phyloP scores from a whole-genome alignment of 768 basidiomycete species.

The Scleroderma citrinum region DNA sequence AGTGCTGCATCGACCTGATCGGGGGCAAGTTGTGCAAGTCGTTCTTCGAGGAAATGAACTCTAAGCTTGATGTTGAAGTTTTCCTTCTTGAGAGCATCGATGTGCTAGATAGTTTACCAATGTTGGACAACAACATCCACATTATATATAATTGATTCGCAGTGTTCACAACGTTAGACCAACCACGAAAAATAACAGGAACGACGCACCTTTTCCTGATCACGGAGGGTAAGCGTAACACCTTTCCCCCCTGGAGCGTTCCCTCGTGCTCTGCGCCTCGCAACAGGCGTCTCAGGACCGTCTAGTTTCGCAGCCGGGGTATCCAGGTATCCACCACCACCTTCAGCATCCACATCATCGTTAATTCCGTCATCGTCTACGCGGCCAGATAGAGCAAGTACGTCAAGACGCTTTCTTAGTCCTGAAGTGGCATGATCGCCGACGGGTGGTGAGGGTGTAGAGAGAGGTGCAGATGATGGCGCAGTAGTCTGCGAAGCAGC shows the following conservation, averaged over 20 bases:
- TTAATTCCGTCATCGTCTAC: constrained; percentile 32
- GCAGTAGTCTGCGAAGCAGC: constrained; percentile 47
- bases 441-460: constrained; percentile 45
- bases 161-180: not conserved
- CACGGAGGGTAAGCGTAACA: constrained; percentile 71
- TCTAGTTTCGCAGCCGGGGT: constrained; percentile 51
- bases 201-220: constrained; percentile 85
- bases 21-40: constrained; percentile 81
- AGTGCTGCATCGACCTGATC: constrained; percentile 90
- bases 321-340: constrained; percentile 41
- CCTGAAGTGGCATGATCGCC: constrained; percentile 20
- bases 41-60: constrained; percentile 92
- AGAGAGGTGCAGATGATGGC: constrained; percentile 42
- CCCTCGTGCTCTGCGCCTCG: constrained; percentile 40
- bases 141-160: no score
- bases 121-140: not conserved
- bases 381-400: constrained; percentile 28
- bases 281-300: constrained; percentile 45
- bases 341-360: constrained; percentile 30
- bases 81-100: constrained; percentile 93
- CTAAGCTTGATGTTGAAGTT: constrained; percentile 96
- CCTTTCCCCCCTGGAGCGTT: constrained; percentile 24
- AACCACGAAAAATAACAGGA: not conserved
- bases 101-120: constrained; percentile 53
- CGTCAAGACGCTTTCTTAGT: constrained; percentile 35